Conservation (phyloP, 1,139 yeast genomes). For the Saccharomycopsis hybrid region DNA sequence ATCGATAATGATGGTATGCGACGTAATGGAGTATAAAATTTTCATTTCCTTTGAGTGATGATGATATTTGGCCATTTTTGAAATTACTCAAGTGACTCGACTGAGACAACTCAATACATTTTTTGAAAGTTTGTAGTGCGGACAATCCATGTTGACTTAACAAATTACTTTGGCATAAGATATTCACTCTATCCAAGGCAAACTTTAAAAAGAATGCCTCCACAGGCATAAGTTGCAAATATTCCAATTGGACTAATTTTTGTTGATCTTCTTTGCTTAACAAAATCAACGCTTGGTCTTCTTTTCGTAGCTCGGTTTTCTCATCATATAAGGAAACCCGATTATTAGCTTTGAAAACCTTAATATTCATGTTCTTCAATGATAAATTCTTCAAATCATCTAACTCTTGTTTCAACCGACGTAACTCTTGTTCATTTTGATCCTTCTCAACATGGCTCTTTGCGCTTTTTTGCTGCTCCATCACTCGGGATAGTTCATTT, state of each 20-base stretch:
- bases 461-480: conserved; percentile 25
- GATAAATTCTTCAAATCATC: background rate
- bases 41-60: conserved; percentile 29
- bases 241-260: conserved; percentile 47
- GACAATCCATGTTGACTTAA: conserved; percentile 19
- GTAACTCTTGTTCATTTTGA: background rate
- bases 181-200: conserved; percentile 1
- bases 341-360: conserved; percentile 21
- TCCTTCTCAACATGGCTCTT: background rate
- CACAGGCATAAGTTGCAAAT: conserved; percentile 63
- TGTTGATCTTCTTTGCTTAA: conserved; percentile 34
- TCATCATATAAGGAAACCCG: conserved; percentile 10
- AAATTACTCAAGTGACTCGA: background rate
- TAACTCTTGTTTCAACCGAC: conserved; percentile 1
- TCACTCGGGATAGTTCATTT: conserved; percentile 26
- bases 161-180: background rate
- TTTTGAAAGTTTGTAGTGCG: background rate
- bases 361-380: background rate
- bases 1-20: conserved; percentile 79
- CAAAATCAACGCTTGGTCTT: conserved; percentile 25
- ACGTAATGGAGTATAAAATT: conserved; percentile 51
- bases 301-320: conserved; percentile 2
- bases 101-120: background rate
- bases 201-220: conserved; percentile 61
- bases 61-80: conserved; percentile 15